Evolutionary conservation across 345 rosid genomes (phyloP).

Genomic region (Salix viminalis): DNA sequence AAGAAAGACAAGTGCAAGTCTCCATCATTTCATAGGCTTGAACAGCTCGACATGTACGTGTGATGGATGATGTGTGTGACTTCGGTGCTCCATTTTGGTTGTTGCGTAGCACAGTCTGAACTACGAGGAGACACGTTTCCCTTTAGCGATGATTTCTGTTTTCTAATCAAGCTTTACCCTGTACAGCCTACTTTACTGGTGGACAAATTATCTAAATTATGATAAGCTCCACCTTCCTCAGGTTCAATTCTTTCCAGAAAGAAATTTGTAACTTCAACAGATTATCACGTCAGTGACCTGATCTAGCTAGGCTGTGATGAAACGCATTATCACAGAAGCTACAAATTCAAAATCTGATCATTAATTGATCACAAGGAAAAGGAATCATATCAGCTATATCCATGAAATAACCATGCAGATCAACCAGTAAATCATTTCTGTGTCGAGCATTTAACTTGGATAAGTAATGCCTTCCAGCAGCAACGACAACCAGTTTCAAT

Average conservation of each 20-base stretch:
- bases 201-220: constrained; percentile 3
- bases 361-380: neutral
- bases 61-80: constrained; percentile 3
- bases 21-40: neutral
- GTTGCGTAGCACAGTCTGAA: constrained; percentile 12
- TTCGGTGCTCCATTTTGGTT: constrained; percentile 21
- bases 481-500: too few relatives aligned
- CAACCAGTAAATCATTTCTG: neutral
- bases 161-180: neutral
- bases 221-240: neutral
- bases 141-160: neutral
- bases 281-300: constrained; percentile 11
- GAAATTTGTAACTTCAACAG: neutral
- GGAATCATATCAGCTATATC: neutral
- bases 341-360: neutral
- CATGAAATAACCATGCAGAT: constrained; percentile 6
- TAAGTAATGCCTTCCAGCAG: too few relatives aligned
- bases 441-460: too few relatives aligned
- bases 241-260: neutral
- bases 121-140: constrained; percentile 20
- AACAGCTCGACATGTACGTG: neutral
- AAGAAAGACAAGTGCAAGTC: constrained; percentile 31
- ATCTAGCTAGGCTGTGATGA: constrained; percentile 12
- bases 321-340: constrained; percentile 18
- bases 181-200: constrained; percentile 1